These are phyloP conservation scores for Marasmius tenuissimus DNA, from an alignment of 1,284 basidiomycete species.

Conservation along the genomic window DNA sequence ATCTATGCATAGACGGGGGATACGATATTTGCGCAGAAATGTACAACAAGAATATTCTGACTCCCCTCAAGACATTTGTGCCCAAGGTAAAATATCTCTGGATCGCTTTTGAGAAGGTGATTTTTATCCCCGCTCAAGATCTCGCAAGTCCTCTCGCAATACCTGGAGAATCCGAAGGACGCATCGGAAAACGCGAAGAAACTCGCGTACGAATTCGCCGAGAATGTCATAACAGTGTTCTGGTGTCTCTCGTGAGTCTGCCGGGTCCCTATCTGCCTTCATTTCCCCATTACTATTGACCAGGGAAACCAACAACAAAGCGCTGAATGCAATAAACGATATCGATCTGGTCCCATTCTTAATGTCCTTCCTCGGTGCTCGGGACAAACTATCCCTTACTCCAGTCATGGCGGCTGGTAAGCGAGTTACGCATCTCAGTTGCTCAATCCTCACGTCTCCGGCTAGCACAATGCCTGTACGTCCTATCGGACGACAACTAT, in stretches of 20 bases:
- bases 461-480: slow-evolving; percentile 91
- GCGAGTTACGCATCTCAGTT: slow-evolving; percentile 12
- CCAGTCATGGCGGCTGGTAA: slow-evolving; percentile 80
- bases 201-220: slow-evolving; percentile 83
- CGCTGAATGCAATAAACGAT: slow-evolving; percentile 82
- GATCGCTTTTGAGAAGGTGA: slow-evolving; percentile 5
- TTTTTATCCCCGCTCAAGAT: slow-evolving; percentile 48
- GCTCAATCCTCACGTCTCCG: slow-evolving; percentile 27
- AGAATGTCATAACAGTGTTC: slow-evolving; percentile 87
- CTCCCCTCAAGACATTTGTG: slow-evolving; percentile 70
- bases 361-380: slow-evolving; percentile 77
- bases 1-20: slow-evolving; percentile 91
- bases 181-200: slow-evolving; percentile 69
- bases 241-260: slow-evolving; percentile 89
- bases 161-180: slow-evolving; percentile 56
- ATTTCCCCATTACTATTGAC: slow-evolving; percentile 33
- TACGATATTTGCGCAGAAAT: slow-evolving; percentile 94
- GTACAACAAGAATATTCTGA: slow-evolving; percentile 92
- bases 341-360: slow-evolving; percentile 77
- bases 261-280: not conserved
- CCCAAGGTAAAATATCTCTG: slow-evolving; percentile 56
- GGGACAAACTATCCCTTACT: slow-evolving; percentile 63
- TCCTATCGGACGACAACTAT: slow-evolving; percentile 85
- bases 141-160: slow-evolving; percentile 69
- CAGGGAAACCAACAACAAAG: slow-evolving; percentile 92